Evolutionary conservation across 306 rosid species (phyloP), one percentile per base, ranked within the genome.

Genomic region (Cicer arietinum): DNA sequence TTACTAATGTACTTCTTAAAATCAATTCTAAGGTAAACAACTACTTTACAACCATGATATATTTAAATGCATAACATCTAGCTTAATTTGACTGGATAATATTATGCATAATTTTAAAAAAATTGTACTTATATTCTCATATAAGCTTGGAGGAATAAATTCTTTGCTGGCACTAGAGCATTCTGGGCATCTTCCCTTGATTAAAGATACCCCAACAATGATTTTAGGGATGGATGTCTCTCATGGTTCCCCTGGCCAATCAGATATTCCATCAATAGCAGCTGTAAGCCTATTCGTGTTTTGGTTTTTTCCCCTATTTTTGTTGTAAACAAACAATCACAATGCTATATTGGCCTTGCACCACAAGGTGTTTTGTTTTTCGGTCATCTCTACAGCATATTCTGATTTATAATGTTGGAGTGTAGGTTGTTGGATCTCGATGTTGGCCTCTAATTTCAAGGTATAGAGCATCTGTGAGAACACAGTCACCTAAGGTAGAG

Each of bases 181-280:
- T 60, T 88, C 88, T 61, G 82, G 91, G 69, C 10, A 82, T 79
- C 79, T 94, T 79, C 97, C 97, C 41, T 44, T 90, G 40, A 79
- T 94, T 41, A 87, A 85, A 73, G 94, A 90, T 80, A 84, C 84
- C 61, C 94, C 98, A 51, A 94, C 98, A 2, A 68, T 94, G 88
- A 94, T 94, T 82, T 78, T 94, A 86, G 98, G 98, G 47, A 90
- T 94, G 92, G 98, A 94, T 78, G 97, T 91, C 35, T 94, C 97
- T 39, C 98, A 91, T 54, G 88, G 90, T 37, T 85, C 94, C 69
- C 89, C 86, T 65, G 89, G 93, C 51, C 86, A 62, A 57, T 84
- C 94, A 79, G 94, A 91, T 70, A 40, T 77, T 69, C 97, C 98
- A 77, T 94, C 97, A 16, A 73, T 94, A 72, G 95, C 97, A 50